Conservation (phyloP, 176 grass and related monocot genomes). For the Triticum timopheevii region DNA sequence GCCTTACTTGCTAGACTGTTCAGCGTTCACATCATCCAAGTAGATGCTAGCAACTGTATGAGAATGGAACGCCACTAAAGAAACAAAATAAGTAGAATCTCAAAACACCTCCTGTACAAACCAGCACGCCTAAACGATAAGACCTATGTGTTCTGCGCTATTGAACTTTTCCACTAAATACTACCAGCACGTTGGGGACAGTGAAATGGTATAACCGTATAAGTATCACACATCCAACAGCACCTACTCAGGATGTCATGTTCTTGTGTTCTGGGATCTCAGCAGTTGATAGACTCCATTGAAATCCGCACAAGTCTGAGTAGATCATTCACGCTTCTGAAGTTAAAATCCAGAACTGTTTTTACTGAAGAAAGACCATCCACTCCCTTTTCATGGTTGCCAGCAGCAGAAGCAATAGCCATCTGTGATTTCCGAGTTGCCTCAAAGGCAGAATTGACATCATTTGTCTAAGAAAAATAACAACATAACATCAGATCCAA, state of each 20-base stretch:
- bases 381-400: slow-evolving; percentile 47
- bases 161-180: slow-evolving; percentile 31
- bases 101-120: slow-evolving; percentile 43
- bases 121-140: slow-evolving; percentile 11
- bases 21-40: slow-evolving; percentile 33
- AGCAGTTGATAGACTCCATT: slow-evolving; percentile 80
- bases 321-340: slow-evolving; percentile 77
- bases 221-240: slow-evolving; percentile 15
- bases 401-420: slow-evolving; percentile 64
- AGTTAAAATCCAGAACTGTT: slow-evolving; percentile 94
- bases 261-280: slow-evolving; percentile 29
- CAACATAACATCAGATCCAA: slow-evolving; percentile 34
- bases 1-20: not conserved
- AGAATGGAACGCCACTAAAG: slow-evolving; percentile 10
- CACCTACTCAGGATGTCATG: slow-evolving; percentile 18
- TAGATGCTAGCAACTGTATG: slow-evolving; percentile 23
- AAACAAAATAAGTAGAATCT: slow-evolving; percentile 19
- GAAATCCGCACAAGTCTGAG: slow-evolving; percentile 85
- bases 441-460: slow-evolving; percentile 86
- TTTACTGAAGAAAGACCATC: slow-evolving; percentile 65
- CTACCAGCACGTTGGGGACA: slow-evolving; percentile 8
- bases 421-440: slow-evolving; percentile 85
- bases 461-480: slow-evolving; percentile 62
- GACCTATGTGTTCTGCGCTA: slow-evolving; percentile 18
- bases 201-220: not conserved